Percentiles rank a stretch among this genome's conserved stretches.
Conservation (phyloP, 2,329 filamentous ascomycete species). For the Sphaerostilbella broomeana region DNA sequence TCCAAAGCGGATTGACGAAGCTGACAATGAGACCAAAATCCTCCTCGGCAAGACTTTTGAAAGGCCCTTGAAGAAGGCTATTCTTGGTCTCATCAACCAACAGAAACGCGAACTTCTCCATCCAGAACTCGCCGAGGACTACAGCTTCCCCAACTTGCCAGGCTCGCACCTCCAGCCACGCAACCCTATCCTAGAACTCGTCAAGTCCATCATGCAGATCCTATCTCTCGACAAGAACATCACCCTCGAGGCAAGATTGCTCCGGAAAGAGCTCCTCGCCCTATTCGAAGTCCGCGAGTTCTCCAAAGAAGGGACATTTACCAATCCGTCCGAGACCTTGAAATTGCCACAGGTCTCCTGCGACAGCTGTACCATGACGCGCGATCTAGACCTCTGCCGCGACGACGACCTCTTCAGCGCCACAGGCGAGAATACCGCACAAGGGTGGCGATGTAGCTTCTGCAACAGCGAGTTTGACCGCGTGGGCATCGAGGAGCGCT, state of each 20-base stretch:
- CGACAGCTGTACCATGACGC: slow-evolving; percentile 80
- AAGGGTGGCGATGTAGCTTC: slow-evolving; percentile 68
- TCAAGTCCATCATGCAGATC: slow-evolving; percentile 90
- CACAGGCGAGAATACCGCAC: slow-evolving; percentile 16
- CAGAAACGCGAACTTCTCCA: slow-evolving; percentile 87
- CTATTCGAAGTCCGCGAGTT: slow-evolving; percentile 96
- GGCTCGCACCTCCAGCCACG: slow-evolving; percentile 50
- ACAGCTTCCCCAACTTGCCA: slow-evolving; percentile 74
- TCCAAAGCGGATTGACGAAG: slow-evolving; percentile 51
- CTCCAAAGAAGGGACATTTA: slow-evolving; percentile 76
- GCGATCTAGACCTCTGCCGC: slow-evolving; percentile 86
- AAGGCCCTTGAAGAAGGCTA: slow-evolving; percentile 84
- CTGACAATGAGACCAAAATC: slow-evolving; percentile 53
- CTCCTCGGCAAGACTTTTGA: slow-evolving; percentile 79
- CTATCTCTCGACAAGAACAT: slow-evolving; percentile 87
- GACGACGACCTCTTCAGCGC: slow-evolving; percentile 66
- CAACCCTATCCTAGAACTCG: slow-evolving; percentile 81
- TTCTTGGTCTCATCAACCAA: slow-evolving; percentile 70
- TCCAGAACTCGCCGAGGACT: slow-evolving; percentile 79
- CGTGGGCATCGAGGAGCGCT: slow-evolving; percentile 74
- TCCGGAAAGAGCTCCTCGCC: slow-evolving; percentile 81
- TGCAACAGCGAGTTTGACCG: slow-evolving; percentile 71
- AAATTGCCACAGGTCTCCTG: slow-evolving; percentile 73
- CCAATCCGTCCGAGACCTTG: slow-evolving; percentile 74
- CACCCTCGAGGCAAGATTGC: slow-evolving; percentile 74